Evolutionary conservation across 768 basidiomycete genomes (phyloP), one percentile per base, ranked within the genome.

Genomic region (Auricularia cornea): DNA sequence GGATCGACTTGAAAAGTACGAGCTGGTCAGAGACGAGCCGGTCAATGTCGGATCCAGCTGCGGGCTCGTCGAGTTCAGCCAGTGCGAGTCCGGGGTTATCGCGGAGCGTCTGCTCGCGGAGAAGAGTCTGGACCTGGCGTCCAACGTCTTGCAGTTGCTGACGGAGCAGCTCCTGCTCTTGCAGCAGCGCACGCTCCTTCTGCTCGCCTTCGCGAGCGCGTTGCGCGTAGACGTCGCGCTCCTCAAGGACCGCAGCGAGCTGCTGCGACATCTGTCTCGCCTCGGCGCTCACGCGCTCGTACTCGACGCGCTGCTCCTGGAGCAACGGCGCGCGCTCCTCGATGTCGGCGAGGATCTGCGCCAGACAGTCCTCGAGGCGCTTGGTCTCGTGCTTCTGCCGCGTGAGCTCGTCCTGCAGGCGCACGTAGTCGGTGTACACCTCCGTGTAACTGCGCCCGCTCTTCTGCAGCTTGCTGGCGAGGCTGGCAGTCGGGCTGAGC

Each of bases 261-360:
- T 96, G 92, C 14, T 83, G 78, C 2, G 91, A 87, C 28, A 98
- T 85, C 60, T 92, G 87, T 31, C 86, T 77, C 3, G 91, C 87
- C 72, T 96, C 93, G 2, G 83, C 81, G 68, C 86, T 85, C 12
- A 94, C 78, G 20, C 91, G 88, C 67, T 91, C 89, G 71, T 96
- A 94, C 73, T 98, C 95, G 3, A 80, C 79, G 23, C 92, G 88
- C 75, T 98, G 96, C 73, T 96, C 90, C 18, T 89, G 86, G 8
- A 99, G 80, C 29, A 94, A 80, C 10, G 96, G 96, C 16, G 94
- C 94, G 94, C 90, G 79, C 77, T 96, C 96, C 72, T 95, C 89
- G 62, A 98, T 92, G 75, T 98, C 92, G 65, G 87, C 85, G 3
- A 96, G 80, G 26, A 98, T 87, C 48, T 86, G 82, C 16, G 86